Percentiles rank a stretch among this genome's conserved stretches.
These are phyloP conservation scores for Huntiella decipiens DNA, from an alignment of 2,329 filamentous ascomycete species.

Conservation along the genomic window DNA sequence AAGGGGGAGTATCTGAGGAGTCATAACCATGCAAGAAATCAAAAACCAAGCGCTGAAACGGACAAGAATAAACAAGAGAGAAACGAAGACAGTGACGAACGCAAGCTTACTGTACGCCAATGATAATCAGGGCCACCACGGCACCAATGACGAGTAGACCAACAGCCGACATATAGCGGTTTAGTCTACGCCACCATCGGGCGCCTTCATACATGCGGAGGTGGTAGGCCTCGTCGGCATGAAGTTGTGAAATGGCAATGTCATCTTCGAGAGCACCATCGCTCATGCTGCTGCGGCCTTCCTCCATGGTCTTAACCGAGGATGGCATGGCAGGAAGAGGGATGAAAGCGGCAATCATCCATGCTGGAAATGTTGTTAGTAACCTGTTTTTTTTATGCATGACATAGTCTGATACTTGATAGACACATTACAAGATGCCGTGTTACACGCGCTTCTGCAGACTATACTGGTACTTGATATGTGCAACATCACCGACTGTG, in stretches of 20 bases:
- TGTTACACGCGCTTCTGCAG: slow-evolving; percentile 11
- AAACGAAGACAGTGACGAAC: neutral
- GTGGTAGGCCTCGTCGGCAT: slow-evolving; percentile 4
- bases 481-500: slow-evolving; percentile 11
- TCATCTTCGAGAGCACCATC: slow-evolving; percentile 1
- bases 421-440: neutral
- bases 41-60: slow-evolving; percentile 9
- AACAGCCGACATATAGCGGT: slow-evolving; percentile 37
- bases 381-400: neutral
- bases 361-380: slow-evolving; percentile 30
- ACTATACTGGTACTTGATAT: slow-evolving; percentile 1
- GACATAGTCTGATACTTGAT: slow-evolving; percentile 11
- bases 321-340: slow-evolving; percentile 45
- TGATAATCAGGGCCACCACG: slow-evolving; percentile 30
- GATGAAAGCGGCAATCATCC: slow-evolving; percentile 61
- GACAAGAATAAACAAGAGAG: slow-evolving; percentile 1
- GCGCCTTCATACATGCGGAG: slow-evolving; percentile 24
- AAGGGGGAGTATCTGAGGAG: neutral
- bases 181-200: slow-evolving; percentile 40
- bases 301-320: slow-evolving; percentile 29
- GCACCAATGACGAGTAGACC: slow-evolving; percentile 35
- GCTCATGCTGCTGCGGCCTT: slow-evolving; percentile 17
- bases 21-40: slow-evolving; percentile 9
- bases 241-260: slow-evolving; percentile 4
- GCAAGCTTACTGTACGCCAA: slow-evolving; percentile 23